Evolutionary conservation across 805 yeast species (phyloP), one percentile per base, ranked within the genome.

Genomic region (Wickerhamiella occidentalis): DNA sequence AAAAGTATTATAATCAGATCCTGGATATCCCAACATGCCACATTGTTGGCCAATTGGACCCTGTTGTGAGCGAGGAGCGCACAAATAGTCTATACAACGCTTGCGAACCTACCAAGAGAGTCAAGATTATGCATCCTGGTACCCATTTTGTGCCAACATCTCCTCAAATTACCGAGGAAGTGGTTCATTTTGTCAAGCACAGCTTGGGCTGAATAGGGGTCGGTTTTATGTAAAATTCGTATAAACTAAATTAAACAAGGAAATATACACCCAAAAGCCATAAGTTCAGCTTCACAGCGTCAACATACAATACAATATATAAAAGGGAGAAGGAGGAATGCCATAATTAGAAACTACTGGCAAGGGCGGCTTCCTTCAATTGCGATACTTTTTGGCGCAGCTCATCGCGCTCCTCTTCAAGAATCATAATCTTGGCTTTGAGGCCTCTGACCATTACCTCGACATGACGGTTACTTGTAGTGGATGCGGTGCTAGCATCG

Each of bases 111-210:
- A 67, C 63, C 9, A 61, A 64, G 21, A 68, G 83, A 4, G 70
- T 66, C 3, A 59, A 68, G 12, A 67, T 82, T 52, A 81, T 76
- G 55, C 98, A 90, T 60, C 96, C 96, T 8, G 97, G 98, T 53
- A 96, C 97, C 1, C 98, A 90, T 62, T 87, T 83, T 68, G 95
- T 90, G 43, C 98, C 97, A 25, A 86, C 85, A 65, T 81, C 87
- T 45, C 84, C 83, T 64, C 76, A 73, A 50, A 64, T 70, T 46
- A 57, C 68, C 12, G 57, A 54, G 9, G 53, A 59, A 2, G 66
- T 68, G 7, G 55, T 57, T 2, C 55, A 56, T 7, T 68, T 68
- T 58, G 51, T 58, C 30, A 35, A 15, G 43, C 35, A 9, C 4
- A 46, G 15, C 43, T 13, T 29, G 7, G 33, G 5, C 13, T 29